A percentile compares a stretch with the other conserved stretches of the same genome.
phyloP scores from a whole-genome alignment of 192 early-diverging fungal genomes.

The Phycomyces blakesleeanus region DNA sequence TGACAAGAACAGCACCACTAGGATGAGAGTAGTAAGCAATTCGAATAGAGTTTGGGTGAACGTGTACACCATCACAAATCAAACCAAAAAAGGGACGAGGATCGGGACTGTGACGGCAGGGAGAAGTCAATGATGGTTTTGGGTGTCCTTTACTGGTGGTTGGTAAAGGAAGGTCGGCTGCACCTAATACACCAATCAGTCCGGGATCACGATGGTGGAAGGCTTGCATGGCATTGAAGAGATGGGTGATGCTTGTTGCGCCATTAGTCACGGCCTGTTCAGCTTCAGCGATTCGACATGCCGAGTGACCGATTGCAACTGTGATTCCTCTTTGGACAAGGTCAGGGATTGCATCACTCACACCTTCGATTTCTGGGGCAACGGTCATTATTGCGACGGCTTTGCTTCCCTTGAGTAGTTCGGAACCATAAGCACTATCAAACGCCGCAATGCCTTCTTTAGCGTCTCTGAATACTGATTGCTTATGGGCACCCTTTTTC shows the following conservation, averaged over 20 bases:
- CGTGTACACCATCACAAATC: slow-evolving; percentile 82
- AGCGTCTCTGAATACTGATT: slow-evolving; percentile 37
- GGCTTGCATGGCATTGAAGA: slow-evolving; percentile 84
- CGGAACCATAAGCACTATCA: slow-evolving; percentile 68
- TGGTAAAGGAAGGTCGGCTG: slow-evolving; percentile 34
- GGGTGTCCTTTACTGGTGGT: slow-evolving; percentile 18
- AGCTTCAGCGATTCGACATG: slow-evolving; percentile 59
- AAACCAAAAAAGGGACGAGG: slow-evolving; percentile 78
- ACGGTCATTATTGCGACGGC: slow-evolving; percentile 70
- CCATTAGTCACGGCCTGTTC: slow-evolving; percentile 58
- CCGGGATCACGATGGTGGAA: slow-evolving; percentile 90
- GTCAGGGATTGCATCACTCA: slow-evolving; percentile 60
- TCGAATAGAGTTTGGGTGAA: slow-evolving; percentile 75
- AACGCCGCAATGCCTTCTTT: slow-evolving; percentile 61
- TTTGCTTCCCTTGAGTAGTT: slow-evolving; percentile 31
- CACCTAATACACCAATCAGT: slow-evolving; percentile 72
- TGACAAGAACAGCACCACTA: slow-evolving; percentile 70
- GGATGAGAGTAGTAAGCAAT: slow-evolving; percentile 83
- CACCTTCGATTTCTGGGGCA: slow-evolving; percentile 75
- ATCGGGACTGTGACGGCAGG: slow-evolving; percentile 30
- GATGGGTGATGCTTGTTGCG: slow-evolving; percentile 72
- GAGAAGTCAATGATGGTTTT: slow-evolving; percentile 23
- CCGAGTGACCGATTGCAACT: slow-evolving; percentile 67
- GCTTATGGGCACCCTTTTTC: slow-evolving; percentile 77
- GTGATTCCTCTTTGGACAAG: slow-evolving; percentile 61